These are phyloP conservation scores for Kalanchoe fedtschenkoi DNA, from an alignment of 164 flowering plant genomes.

Conservation along the genomic window DNA sequence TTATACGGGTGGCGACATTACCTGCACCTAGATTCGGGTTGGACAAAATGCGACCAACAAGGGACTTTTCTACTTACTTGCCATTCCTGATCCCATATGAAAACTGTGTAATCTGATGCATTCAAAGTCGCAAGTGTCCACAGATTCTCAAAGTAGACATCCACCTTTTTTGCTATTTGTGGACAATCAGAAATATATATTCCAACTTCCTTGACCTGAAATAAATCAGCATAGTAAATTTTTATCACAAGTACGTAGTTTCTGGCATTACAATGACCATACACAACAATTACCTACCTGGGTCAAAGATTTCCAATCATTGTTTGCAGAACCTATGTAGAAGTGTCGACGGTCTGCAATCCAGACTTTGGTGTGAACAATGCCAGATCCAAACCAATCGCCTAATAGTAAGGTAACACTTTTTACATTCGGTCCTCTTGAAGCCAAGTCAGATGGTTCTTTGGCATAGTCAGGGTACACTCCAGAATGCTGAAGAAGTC, in stretches of 20 bases:
- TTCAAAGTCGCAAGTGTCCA: constrained; percentile 70
- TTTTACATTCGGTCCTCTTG: constrained; percentile 76
- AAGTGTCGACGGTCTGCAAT: constrained; percentile 65
- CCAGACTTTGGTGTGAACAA: constrained; percentile 94
- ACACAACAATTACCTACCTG: constrained; percentile 35
- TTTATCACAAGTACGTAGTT: not conserved
- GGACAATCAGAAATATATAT: constrained; percentile 73
- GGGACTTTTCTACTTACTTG: constrained; percentile 69
- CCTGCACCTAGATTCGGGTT: constrained; percentile 55
- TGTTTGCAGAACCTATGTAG: constrained; percentile 94
- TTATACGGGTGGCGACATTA: constrained; percentile 11
- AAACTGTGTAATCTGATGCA: constrained; percentile 46
- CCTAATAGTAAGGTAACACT: constrained; percentile 54
- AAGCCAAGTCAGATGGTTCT: constrained; percentile 67
- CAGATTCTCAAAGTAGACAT: constrained; percentile 55
- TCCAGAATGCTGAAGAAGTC: constrained; percentile 81
- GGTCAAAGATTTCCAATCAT: constrained; percentile 97
- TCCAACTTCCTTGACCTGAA: constrained; percentile 94
- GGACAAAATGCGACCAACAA: constrained; percentile 90
- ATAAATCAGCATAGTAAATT: not conserved
- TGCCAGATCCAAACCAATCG: constrained; percentile 92
- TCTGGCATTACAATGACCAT: not conserved
- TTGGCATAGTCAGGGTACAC: constrained; percentile 72
- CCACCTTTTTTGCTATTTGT: constrained; percentile 44
- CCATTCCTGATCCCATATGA: constrained; percentile 67